These are phyloP conservation scores for Sporothrix schenckii DNA, from an alignment of 2,329 filamentous ascomycete species.

Conservation along the genomic window DNA sequence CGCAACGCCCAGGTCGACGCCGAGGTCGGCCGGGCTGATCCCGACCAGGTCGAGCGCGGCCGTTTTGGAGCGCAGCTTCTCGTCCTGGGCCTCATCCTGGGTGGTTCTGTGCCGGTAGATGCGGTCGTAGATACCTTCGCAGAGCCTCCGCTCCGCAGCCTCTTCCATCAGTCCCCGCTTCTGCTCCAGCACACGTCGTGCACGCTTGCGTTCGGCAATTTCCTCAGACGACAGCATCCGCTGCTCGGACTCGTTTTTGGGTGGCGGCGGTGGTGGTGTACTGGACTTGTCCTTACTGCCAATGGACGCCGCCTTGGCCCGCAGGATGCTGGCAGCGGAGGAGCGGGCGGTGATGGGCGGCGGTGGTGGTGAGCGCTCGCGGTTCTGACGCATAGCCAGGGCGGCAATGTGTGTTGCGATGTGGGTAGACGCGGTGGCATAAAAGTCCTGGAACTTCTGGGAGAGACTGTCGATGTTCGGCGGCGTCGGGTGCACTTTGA, in stretches of 20 bases:
- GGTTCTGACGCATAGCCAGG: slow-evolving; percentile 72
- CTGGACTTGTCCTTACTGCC: slow-evolving; percentile 56
- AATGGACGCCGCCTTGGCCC: slow-evolving; percentile 59
- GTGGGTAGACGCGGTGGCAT: slow-evolving; percentile 75
- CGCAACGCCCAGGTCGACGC: slow-evolving; percentile 67
- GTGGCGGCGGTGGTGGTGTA: slow-evolving; percentile 39
- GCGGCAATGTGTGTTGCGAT: slow-evolving; percentile 85
- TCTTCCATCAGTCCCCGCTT: slow-evolving; percentile 82
- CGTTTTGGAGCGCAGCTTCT: slow-evolving; percentile 91
- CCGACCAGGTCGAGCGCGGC: slow-evolving; percentile 88
- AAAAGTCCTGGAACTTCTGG: slow-evolving; percentile 93
- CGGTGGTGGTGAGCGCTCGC: slow-evolving; percentile 62
- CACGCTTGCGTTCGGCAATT: slow-evolving; percentile 76
- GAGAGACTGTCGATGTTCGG: slow-evolving; percentile 81
- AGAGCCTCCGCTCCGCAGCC: slow-evolving; percentile 82
- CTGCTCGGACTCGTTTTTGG: slow-evolving; percentile 57
- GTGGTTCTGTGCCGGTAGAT: slow-evolving; percentile 92
- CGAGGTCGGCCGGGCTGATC: slow-evolving; percentile 83
- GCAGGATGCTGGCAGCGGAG: slow-evolving; percentile 59
- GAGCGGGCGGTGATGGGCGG: slow-evolving; percentile 58
- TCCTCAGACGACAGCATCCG: slow-evolving; percentile 92
- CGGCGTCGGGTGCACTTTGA: slow-evolving; percentile 82
- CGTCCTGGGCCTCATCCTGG: slow-evolving; percentile 91
- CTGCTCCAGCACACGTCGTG: slow-evolving; percentile 74
- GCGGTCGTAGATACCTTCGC: slow-evolving; percentile 80